Percentiles rank a stretch among this genome's conserved stretches.
Evolutionary conservation across 169 alveolate species (phyloP).

Genomic region (Cryptosporidium felis): DNA sequence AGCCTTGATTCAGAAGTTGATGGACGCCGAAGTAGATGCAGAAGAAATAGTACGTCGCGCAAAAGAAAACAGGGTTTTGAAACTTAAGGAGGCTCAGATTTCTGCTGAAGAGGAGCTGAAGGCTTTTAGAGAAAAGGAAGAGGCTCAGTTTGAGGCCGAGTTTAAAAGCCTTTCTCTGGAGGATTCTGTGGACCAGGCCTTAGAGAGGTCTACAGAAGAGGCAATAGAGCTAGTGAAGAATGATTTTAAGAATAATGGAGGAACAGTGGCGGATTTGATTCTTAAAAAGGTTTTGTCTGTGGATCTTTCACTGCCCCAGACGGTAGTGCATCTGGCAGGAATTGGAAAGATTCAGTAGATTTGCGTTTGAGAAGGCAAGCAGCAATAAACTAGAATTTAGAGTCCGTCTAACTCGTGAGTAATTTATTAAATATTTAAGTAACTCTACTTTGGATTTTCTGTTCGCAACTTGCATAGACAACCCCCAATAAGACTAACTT

Average conservation of each 20-base stretch:
- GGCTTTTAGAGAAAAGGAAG: conserved; percentile 58
- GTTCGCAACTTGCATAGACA: not conserved
- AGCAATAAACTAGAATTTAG: not conserved
- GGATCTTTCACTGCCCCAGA: conserved; percentile 39
- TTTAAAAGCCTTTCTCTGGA: conserved; percentile 50
- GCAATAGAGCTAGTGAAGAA: conserved; percentile 60
- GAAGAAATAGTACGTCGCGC: conserved; percentile 72
- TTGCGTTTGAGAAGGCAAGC: not conserved
- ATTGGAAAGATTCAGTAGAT: conserved; percentile 16
- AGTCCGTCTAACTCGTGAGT: not conserved
- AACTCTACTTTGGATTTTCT: not conserved
- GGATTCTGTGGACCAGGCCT: conserved; percentile 46
- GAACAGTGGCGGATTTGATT: conserved; percentile 51
- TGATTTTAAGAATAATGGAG: conserved; percentile 58
- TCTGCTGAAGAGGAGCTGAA: conserved; percentile 65
- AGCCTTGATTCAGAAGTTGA: conserved; percentile 49
- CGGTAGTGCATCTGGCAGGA: conserved; percentile 36
- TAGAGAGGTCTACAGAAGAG: conserved; percentile 56
- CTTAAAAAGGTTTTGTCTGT: conserved; percentile 43
- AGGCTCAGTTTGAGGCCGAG: conserved; percentile 62
- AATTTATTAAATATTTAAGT: not conserved
- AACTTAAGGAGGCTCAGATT: conserved; percentile 66
- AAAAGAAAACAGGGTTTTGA: conserved; percentile 37
- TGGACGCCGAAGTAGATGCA: conserved; percentile 63
- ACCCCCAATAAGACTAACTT: not conserved